A percentile compares a stretch with the other conserved stretches of the same genome.
Evolutionary conservation across 2,329 filamentous ascomycete genomes (phyloP).

Genomic region (Eutypa lata): DNA sequence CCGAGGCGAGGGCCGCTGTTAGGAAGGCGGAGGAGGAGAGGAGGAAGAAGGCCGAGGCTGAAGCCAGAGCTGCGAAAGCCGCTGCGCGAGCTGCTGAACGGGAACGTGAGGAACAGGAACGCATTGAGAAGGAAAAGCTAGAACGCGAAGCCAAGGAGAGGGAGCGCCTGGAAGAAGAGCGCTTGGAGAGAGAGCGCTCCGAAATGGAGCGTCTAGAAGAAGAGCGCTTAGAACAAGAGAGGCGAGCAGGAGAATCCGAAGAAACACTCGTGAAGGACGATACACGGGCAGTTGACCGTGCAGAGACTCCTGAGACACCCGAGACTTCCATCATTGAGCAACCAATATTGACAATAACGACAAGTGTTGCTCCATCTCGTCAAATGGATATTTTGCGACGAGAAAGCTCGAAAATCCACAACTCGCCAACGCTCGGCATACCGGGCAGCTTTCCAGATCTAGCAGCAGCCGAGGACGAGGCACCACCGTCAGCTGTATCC

Average conservation of each 20-base stretch:
- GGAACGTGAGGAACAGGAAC: conserved; percentile 21
- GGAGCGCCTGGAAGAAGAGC: conserved; percentile 12
- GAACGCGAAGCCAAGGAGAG: conserved; percentile 7
- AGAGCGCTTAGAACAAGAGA: conserved; percentile 1
- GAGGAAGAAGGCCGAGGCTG: conserved; percentile 46
- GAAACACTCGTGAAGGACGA: conserved; percentile 5
- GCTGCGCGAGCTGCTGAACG: conserved; percentile 35
- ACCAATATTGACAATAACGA: conserved; percentile 17
- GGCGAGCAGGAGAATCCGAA: conserved; percentile 2
- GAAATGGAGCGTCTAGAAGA: conserved; percentile 3
- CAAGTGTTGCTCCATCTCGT: conserved; percentile 10
- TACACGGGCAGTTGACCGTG: conserved; percentile 8
- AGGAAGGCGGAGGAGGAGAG: conserved; percentile 51
- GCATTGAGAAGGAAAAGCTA: conserved; percentile 6
- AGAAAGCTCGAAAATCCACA: conserved; percentile 27
- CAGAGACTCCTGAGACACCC: conserved; percentile 5
- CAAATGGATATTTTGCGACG: conserved; percentile 7
- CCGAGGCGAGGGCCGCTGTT: conserved; percentile 54
- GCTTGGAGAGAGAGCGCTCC: conserved; percentile 8
- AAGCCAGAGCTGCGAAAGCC: conserved; percentile 37
- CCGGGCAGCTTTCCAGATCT: conserved; percentile 58
- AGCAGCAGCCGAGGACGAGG: conserved; percentile 42
- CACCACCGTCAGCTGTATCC: conserved; percentile 58
- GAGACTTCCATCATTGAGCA: conserved; percentile 14
- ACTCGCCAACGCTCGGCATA: conserved; percentile 66